Percentiles rank a stretch among this genome's conserved stretches.
Evolutionary conservation across 2,329 filamentous ascomycete species (phyloP).

Genomic region (Fusarium sambucinum): DNA sequence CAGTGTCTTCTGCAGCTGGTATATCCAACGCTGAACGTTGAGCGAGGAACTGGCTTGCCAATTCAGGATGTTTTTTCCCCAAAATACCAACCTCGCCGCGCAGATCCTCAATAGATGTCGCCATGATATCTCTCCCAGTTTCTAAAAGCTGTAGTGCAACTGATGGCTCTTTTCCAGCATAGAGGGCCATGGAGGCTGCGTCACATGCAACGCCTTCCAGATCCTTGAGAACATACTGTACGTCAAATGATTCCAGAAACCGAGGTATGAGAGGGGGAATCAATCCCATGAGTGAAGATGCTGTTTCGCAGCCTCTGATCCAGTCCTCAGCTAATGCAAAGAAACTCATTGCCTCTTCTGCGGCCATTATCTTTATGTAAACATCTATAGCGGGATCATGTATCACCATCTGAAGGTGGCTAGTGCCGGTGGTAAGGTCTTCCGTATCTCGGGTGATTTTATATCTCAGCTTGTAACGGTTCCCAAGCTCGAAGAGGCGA

Average conservation of each 20-base stretch:
- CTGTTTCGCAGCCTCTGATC: background rate
- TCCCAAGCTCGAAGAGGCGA: background rate
- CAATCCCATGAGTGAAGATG: background rate
- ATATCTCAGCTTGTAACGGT: background rate
- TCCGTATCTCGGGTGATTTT: background rate
- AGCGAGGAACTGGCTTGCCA: background rate
- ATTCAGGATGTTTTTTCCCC: background rate
- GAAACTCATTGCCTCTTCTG: background rate
- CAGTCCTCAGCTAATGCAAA: background rate
- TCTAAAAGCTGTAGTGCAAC: background rate
- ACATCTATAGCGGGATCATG: background rate
- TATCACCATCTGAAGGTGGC: background rate
- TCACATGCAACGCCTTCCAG: background rate
- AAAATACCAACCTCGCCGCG: background rate
- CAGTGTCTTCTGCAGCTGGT: background rate
- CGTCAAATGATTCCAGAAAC: background rate
- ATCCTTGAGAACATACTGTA: background rate
- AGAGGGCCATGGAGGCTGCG: background rate
- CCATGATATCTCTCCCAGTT: background rate
- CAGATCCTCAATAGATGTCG: background rate
- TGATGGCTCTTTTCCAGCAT: background rate
- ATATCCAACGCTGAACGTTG: background rate
- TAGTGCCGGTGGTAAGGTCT: background rate
- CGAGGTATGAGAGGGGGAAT: background rate
- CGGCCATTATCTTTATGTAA: background rate